These are phyloP conservation scores for Glonium stellatum DNA, from an alignment of 495 filamentous ascomycete species.

Conservation along the genomic window DNA sequence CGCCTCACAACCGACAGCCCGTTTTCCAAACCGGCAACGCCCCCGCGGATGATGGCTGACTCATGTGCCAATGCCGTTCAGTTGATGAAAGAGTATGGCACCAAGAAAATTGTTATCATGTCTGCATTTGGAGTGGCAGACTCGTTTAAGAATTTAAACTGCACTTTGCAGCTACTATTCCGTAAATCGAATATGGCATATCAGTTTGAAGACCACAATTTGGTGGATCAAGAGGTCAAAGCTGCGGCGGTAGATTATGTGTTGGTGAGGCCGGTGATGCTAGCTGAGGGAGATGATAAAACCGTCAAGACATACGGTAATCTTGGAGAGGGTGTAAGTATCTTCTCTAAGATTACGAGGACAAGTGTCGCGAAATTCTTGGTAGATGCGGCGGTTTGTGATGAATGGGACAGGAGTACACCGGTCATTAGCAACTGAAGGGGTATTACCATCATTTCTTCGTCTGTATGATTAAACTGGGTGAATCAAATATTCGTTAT, in stretches of 20 bases:
- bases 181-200: conserved; percentile 30
- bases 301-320: conserved; percentile 34
- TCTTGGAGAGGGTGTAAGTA: conserved; percentile 33
- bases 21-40: conserved; percentile 22
- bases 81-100: conserved; percentile 36
- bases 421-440: conserved; percentile 38
- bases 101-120: conserved; percentile 37
- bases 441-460: no score
- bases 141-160: conserved; percentile 31
- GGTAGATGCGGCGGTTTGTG: conserved; percentile 39
- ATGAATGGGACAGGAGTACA: conserved; percentile 34
- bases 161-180: conserved; percentile 35
- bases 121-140: conserved; percentile 38
- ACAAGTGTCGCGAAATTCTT: conserved; percentile 40
- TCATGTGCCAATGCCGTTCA: conserved; percentile 28
- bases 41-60: conserved; percentile 32
- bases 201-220: conserved; percentile 37
- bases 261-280: conserved; percentile 35
- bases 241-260: conserved; percentile 20
- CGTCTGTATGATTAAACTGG: no score
- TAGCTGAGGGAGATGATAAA: conserved; percentile 32
- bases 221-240: neutral
- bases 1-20: conserved; percentile 30
- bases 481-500: no score
- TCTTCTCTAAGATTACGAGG: conserved; percentile 35